Conservation (phyloP, 2,329 filamentous ascomycete genomes). For the Rosellinia necatrix region DNA sequence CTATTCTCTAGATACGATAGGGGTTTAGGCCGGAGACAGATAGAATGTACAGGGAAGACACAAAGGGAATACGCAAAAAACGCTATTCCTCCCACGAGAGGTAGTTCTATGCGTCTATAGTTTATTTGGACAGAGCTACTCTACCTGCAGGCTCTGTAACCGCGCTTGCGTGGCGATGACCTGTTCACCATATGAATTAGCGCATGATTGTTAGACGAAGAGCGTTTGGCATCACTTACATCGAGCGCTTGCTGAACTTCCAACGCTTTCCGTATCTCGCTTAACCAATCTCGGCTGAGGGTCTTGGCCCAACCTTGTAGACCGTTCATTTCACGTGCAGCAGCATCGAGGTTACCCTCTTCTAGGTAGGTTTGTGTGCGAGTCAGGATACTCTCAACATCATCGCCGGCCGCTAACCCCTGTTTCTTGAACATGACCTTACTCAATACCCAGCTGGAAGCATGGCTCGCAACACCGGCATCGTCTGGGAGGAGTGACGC, state of each 20-base stretch:
- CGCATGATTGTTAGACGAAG: background rate
- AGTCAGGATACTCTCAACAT: conserved; percentile 92
- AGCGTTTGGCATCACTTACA: conserved; percentile 52
- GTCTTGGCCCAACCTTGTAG: conserved; percentile 95
- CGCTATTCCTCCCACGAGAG: conserved; percentile 13
- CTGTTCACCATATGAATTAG: conserved; percentile 27
- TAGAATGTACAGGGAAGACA: conserved; percentile 33
- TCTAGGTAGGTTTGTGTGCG: conserved; percentile 89
- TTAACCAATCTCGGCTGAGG: conserved; percentile 90
- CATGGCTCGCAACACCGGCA: conserved; percentile 92
- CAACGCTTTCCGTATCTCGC: conserved; percentile 86
- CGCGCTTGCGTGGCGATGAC: conserved; percentile 40
- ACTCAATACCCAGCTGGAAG: conserved; percentile 85
- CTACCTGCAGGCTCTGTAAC: conserved; percentile 38
- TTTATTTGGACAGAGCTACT: conserved; percentile 28
- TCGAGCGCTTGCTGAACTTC: conserved; percentile 97
- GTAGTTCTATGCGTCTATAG: conserved; percentile 25
- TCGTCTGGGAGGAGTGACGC: conserved; percentile 90
- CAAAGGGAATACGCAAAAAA: conserved; percentile 27
- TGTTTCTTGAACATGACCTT: conserved; percentile 97
- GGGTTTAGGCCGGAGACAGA: conserved; percentile 14
- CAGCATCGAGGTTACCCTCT: conserved; percentile 88
- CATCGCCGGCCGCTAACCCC: conserved; percentile 78
- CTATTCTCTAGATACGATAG: conserved; percentile 35
- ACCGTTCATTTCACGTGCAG: conserved; percentile 92